Evolutionary conservation across 163 green algal genomes (phyloP).

Genomic region (Scenedesmus sp.): DNA sequence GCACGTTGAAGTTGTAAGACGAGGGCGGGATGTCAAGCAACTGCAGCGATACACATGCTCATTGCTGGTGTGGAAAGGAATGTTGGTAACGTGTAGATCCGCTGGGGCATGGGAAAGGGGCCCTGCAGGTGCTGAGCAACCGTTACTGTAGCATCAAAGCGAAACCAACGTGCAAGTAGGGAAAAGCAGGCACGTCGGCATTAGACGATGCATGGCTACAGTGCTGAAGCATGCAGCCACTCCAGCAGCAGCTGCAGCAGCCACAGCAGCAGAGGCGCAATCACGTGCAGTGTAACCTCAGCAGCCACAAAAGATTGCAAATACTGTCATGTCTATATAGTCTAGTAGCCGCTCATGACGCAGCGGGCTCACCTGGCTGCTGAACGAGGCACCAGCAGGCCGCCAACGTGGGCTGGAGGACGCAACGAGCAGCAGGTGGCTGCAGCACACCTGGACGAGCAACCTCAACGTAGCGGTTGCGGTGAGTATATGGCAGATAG

Average conservation of each 20-base stretch:
- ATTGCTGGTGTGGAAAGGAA: too few relatives aligned
- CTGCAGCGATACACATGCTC: not conserved
- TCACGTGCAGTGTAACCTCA: not conserved
- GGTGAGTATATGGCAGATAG: not conserved
- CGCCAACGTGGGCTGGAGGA: not conserved
- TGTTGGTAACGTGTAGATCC: conserved; percentile 40
- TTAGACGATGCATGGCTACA: conserved; percentile 51
- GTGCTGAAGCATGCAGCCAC: not conserved
- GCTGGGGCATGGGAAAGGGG: not conserved
- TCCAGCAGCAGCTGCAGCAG: not conserved
- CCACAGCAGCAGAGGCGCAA: not conserved
- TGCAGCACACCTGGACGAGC: not conserved
- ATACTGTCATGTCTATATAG: not conserved
- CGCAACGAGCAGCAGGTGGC: not conserved
- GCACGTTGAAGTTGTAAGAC: not conserved
- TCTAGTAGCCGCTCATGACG: not conserved
- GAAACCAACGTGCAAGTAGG: conserved; percentile 35
- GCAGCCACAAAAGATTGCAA: not conserved
- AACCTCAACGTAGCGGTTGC: too few relatives aligned
- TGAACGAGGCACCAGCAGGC: not conserved
- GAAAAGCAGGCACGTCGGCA: not conserved
- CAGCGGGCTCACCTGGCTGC: not conserved
- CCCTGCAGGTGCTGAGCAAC: conserved; percentile 46
- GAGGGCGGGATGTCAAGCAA: not conserved
- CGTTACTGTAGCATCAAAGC: conserved; percentile 52